Evolutionary conservation across 2,329 filamentous ascomycete genomes (phyloP).

Genomic region (Arthrobotrys entomopaga): DNA sequence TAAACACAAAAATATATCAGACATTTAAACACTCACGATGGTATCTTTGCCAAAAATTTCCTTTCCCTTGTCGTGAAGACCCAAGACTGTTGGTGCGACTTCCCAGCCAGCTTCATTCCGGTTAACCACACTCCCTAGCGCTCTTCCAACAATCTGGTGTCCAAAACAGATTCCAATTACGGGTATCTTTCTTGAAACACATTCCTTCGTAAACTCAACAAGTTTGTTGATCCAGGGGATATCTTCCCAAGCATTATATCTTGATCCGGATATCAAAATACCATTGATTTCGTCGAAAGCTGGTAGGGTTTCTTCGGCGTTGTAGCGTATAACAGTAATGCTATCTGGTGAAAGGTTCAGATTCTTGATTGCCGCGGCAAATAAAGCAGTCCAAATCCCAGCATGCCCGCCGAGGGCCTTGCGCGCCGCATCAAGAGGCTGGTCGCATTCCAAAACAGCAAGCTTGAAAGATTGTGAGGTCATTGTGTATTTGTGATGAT

Average conservation of each 20-base stretch:
- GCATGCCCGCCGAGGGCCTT: constrained; percentile 67
- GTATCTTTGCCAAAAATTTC: constrained; percentile 74
- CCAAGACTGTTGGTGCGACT: constrained; percentile 75
- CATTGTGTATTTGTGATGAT: constrained; percentile 21
- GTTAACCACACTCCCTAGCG: constrained; percentile 75
- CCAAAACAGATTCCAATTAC: constrained; percentile 86
- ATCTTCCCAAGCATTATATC: constrained; percentile 76
- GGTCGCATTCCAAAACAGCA: constrained; percentile 89
- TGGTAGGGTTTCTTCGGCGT: constrained; percentile 64
- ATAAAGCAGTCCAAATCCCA: constrained; percentile 79
- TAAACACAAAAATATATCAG: background rate
- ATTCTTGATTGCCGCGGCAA: constrained; percentile 69
- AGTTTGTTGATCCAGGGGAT: constrained; percentile 80
- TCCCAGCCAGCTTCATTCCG: constrained; percentile 80
- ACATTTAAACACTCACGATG: constrained; percentile 16
- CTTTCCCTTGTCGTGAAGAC: constrained; percentile 75
- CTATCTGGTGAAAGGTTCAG: constrained; percentile 64
- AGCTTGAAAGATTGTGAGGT: constrained; percentile 71
- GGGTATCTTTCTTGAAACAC: constrained; percentile 71
- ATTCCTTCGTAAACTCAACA: constrained; percentile 72
- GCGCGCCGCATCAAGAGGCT: constrained; percentile 73
- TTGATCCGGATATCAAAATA: constrained; percentile 79
- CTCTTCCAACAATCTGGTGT: constrained; percentile 83
- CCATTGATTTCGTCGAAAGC: constrained; percentile 79
- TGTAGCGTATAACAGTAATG: constrained; percentile 23